Evolutionary conservation across 805 yeast genomes (phyloP).

Genomic region (Hagleromyces aurorensis): DNA sequence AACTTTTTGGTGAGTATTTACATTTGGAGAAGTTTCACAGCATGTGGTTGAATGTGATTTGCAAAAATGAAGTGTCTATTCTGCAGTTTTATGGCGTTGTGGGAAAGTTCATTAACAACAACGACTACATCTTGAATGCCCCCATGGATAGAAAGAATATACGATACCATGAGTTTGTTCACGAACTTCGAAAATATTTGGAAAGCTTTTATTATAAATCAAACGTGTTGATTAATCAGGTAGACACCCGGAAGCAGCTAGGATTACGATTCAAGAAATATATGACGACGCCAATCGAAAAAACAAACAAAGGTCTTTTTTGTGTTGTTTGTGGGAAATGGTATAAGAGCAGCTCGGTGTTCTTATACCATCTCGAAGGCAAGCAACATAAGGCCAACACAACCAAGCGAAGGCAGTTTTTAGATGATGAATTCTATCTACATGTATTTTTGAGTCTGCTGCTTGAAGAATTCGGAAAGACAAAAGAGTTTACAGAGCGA

Average conservation of each 20-base stretch:
- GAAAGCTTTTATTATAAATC: constrained; percentile 38
- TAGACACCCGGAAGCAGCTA: constrained; percentile 16
- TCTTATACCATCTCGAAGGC: constrained; percentile 59
- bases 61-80: constrained; percentile 35
- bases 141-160: constrained; percentile 25
- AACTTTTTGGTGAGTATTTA: constrained; percentile 54
- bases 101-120: constrained; percentile 33
- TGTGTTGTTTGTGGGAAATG: constrained; percentile 58
- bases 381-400: constrained; percentile 61
- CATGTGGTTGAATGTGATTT: constrained; percentile 42
- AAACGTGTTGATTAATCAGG: constrained; percentile 38
- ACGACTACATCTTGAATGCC: constrained; percentile 20
- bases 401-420: constrained; percentile 17
- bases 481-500: constrained; percentile 59
- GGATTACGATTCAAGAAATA: constrained; percentile 9
- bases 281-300: constrained; percentile 14
- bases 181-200: constrained; percentile 43
- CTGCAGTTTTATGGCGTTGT: constrained; percentile 43
- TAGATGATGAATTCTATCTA: constrained; percentile 35
- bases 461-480: constrained; percentile 35
- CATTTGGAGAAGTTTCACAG: constrained; percentile 50
- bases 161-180: constrained; percentile 40
- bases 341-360: constrained; percentile 61
- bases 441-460: constrained; percentile 34
- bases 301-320: constrained; percentile 31